Evolutionary conservation across 2,329 filamentous ascomycete genomes (phyloP), one percentile per base, ranked within the genome.

Genomic region (Amylocarpus encephaloides): DNA sequence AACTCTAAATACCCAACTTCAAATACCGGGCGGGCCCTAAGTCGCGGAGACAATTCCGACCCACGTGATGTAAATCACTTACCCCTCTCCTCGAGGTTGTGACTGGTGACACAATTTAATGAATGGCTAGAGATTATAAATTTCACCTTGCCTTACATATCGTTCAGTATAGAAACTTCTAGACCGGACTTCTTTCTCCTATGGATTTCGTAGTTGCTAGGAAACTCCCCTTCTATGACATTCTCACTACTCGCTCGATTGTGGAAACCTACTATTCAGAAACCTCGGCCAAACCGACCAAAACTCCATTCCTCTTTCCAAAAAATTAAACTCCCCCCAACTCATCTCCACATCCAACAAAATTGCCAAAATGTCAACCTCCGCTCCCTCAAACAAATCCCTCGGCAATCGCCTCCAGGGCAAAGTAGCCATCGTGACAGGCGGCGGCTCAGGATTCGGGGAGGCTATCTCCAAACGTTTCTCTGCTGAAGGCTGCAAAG

Each of bases 391-490:
- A 13, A 47, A 44, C 26, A 59, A 56, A 36, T 30, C 57, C 15
- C 51, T 62, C 33, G 56, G 57, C 26, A 55, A 12, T 55, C 68
- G 73, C 55, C 70, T 80, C 38, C 64, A 72, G 46, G 73, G 71
- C 57, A 80, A 79, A 63, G 75, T 80, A 6, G 77, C 77, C 48
- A 74, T 81, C 47, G 73, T 81, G 18, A 80, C 78, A 12, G 79
- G 82, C 43, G 81, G 72, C 6, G 80, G 78, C 2, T 79, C 77
- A 10, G 82, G 82, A 2, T 86, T 86, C 57, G 82, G 82, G 48
- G 78, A 75, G 49, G 80, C 75, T 32, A 84, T 85, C 46, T 76
- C 76, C 0, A 68, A 73, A 48, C 77, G 77, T 48, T 84, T 83
- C 63, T 71, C 74, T 5, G 63, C 72, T 19, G 80, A 85, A 66